A percentile compares a stretch with the other conserved stretches of the same genome.
phyloP scores from a whole-genome alignment of 2,329 filamentous ascomycete genomes.

The Pyrenochaeta sp. region DNA sequence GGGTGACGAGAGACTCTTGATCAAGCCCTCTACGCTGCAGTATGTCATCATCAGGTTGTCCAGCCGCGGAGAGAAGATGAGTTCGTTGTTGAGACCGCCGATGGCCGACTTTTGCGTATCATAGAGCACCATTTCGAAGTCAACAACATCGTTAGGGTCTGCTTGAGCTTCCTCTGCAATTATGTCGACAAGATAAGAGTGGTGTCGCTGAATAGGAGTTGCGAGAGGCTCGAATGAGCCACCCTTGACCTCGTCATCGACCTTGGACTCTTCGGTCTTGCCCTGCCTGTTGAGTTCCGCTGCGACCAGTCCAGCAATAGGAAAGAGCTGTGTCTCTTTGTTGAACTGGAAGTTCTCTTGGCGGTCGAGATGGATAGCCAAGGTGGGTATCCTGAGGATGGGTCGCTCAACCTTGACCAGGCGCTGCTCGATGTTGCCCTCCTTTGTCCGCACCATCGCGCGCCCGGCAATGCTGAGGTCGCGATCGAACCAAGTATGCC shows the following conservation, averaged over 20 bases:
- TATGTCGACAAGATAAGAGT: conserved; percentile 84
- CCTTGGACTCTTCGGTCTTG: conserved; percentile 59
- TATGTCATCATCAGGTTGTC: conserved; percentile 98
- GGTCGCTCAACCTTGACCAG: conserved; percentile 91
- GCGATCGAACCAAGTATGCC: conserved; percentile 98
- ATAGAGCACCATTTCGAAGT: conserved; percentile 97
- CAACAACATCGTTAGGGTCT: conserved; percentile 75
- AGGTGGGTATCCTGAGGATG: conserved; percentile 87
- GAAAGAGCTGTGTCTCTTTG: conserved; percentile 95
- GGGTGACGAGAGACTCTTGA: conserved; percentile 74
- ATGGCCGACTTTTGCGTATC: conserved; percentile 92
- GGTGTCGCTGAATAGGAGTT: conserved; percentile 81
- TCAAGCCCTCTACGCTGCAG: conserved; percentile 85
- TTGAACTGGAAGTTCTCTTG: conserved; percentile 89
- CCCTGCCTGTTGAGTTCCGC: conserved; percentile 85
- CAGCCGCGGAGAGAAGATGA: conserved; percentile 93
- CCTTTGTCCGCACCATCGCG: conserved; percentile 78
- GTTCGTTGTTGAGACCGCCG: conserved; percentile 89
- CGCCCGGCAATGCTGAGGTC: conserved; percentile 91
- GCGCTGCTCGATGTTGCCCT: conserved; percentile 80
- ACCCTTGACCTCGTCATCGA: conserved; percentile 50
- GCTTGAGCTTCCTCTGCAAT: conserved; percentile 82
- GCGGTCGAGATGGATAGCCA: conserved; percentile 93
- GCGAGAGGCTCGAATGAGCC: conserved; percentile 76
- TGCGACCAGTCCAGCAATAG: conserved; percentile 86